Percentiles rank a stretch among this genome's conserved stretches.
Conservation (phyloP, 2,329 filamentous ascomycete genomes). For the Beauveria pseudobassiana region DNA sequence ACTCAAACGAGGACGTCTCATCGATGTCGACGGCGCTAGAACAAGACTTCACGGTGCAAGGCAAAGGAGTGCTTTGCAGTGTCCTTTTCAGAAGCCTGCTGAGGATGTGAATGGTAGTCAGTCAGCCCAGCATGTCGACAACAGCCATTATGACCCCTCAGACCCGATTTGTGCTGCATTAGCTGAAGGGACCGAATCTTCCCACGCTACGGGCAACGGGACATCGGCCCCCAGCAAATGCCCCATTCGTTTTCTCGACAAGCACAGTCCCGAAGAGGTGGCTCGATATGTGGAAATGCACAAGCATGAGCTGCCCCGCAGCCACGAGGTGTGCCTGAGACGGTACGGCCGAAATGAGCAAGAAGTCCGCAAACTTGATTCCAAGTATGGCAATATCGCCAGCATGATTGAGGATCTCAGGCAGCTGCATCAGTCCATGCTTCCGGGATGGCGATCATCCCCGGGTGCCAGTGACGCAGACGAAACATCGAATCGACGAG, state of each 20-base stretch:
- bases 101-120: conserved; percentile 25
- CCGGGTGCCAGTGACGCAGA: conserved; percentile 35
- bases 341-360: conserved; percentile 82
- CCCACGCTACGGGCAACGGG: conserved; percentile 34
- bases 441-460: conserved; percentile 52
- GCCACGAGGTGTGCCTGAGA: conserved; percentile 86
- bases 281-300: conserved; percentile 90
- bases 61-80: conserved; percentile 73
- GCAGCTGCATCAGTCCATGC: conserved; percentile 78
- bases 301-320: conserved; percentile 89
- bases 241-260: conserved; percentile 85
- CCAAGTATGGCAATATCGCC: conserved; percentile 86
- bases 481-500: conserved; percentile 57
- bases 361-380: conserved; percentile 80
- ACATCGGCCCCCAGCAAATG: conserved; percentile 57
- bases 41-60: conserved; percentile 83
- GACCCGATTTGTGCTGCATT: conserved; percentile 60
- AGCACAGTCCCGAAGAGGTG: conserved; percentile 88
- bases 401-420: conserved; percentile 92
- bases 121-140: conserved; percentile 17
- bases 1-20: conserved; percentile 38
- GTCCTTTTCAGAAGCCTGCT: conserved; percentile 60
- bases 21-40: conserved; percentile 64
- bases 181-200: conserved; percentile 50
- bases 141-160: conserved; percentile 37